These are phyloP conservation scores for Silene noctiflora DNA, from an alignment of 179 eudicot species.

Conservation along the genomic window DNA sequence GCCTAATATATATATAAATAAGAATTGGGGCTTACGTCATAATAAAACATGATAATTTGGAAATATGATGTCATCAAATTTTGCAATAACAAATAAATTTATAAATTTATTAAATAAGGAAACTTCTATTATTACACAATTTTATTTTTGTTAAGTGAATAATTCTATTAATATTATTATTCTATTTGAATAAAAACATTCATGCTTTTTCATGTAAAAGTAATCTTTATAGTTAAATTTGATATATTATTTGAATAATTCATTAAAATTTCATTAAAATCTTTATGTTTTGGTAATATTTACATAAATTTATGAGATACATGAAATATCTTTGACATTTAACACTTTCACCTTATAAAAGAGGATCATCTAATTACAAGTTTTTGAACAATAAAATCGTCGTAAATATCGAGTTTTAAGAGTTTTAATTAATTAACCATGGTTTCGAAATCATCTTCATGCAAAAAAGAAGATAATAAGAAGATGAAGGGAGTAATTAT, in stretches of 20 bases:
- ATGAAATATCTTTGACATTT: conserved; percentile 29
- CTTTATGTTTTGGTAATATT: conserved; percentile 11
- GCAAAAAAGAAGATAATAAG: neutral
- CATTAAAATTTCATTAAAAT: conserved; percentile 8
- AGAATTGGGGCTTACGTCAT: conserved; percentile 9
- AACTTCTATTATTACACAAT: neutral
- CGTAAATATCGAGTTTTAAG: neutral
- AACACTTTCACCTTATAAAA: conserved; percentile 20
- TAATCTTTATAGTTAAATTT: conserved; percentile 26
- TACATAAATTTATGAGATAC: conserved; percentile 1
- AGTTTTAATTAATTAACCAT: neutral
- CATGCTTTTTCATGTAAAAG: conserved; percentile 7
- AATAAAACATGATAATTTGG: neutral
- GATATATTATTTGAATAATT: conserved; percentile 18
- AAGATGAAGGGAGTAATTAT: conserved; percentile 16
- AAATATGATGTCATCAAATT: neutral
- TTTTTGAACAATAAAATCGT: neutral
- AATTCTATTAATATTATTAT: conserved; percentile 7
- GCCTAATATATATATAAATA: neutral
- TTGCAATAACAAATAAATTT: neutral
- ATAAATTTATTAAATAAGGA: neutral
- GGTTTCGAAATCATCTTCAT: conserved; percentile 19
- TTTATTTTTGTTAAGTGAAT: conserved; percentile 32
- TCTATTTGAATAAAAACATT: neutral
- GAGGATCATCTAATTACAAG: neutral